Base-by-base conservation (phyloP, 306 rosid species). In the Glycyrrhiza uralensis region DNA sequence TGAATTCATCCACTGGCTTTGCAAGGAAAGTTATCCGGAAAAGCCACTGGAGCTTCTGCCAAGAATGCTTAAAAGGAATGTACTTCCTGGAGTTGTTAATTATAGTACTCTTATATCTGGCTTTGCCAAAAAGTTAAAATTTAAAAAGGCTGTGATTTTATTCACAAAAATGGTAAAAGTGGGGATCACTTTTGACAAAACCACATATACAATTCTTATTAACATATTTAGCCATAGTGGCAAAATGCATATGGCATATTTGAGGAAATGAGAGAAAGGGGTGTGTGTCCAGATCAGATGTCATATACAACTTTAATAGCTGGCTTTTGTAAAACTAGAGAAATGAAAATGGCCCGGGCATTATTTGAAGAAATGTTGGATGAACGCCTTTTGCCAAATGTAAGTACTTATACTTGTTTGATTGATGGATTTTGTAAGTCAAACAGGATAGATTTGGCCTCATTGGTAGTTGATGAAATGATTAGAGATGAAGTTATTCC, bases 51-150 rank as follows among this genome's bases (percentile, higher is more conserved):
- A 80, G 65, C 64, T 87, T 47, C 57, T 87, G 52, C 92, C 89
- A 19, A 57, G 69, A 60, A 87, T 87, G 92, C 74, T 87, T 5
- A 87, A 87, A 85, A 68, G 75, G 75, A 87, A 82, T 75, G 65
- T 80, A 46, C 59, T 63, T 76, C 89, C 89, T 1, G 79, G 71
- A 69, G 86, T 65, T 75, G 79, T 80, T 50, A 79, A 71, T 72
- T 87, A 74, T 69, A 75, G 66, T 54, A 85, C 79, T 33, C 81
- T 87, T 42, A 85, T 87, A 30, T 79, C 82, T 36, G 84, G 86
- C 39, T 87, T 82, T 80, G 79, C 84, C 67, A 82, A 85, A 71
- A 79, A 87, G 61, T 76, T 45, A 36, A 54, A 85, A 49, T 18
- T 72, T 9, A 58, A 72, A 65, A 72, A 33, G 66, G 86, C 92